Conservation (phyloP, 208 protist genomes). For the Trypanosoma theileri region DNA sequence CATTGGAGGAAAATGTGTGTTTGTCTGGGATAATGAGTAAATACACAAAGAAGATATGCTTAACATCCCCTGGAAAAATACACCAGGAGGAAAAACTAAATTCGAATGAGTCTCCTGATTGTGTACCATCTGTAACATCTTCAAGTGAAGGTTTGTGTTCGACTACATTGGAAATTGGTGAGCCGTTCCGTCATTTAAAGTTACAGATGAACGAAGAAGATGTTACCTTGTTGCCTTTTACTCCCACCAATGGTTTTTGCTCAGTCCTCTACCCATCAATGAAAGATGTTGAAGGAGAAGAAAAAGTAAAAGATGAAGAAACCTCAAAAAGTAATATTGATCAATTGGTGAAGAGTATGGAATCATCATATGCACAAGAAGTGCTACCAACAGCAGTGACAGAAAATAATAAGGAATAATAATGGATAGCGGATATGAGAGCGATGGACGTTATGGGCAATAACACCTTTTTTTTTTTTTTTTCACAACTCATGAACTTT, state of each 20-base stretch:
- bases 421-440: background rate
- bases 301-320: background rate
- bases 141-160: background rate
- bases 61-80: no score
- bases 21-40: no score
- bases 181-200: background rate
- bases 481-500: background rate
- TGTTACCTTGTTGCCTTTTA: background rate
- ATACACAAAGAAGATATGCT: no score
- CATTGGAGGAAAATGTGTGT: no score
- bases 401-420: background rate
- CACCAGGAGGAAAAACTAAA: no score
- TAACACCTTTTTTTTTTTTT: background rate
- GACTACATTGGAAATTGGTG: background rate
- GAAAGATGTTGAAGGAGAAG: background rate
- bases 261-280: no score
- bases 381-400: background rate
- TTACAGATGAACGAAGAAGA: constrained; percentile 1
- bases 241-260: background rate
- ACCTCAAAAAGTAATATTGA: background rate
- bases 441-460: background rate
- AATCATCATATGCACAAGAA: background rate
- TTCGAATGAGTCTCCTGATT: no score
- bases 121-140: no score
- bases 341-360: background rate